A percentile compares a stretch with the other conserved stretches of the same genome.
These are phyloP conservation scores for Alternaria brassicicola DNA, from an alignment of 2,329 filamentous ascomycete species.

Conservation along the genomic window DNA sequence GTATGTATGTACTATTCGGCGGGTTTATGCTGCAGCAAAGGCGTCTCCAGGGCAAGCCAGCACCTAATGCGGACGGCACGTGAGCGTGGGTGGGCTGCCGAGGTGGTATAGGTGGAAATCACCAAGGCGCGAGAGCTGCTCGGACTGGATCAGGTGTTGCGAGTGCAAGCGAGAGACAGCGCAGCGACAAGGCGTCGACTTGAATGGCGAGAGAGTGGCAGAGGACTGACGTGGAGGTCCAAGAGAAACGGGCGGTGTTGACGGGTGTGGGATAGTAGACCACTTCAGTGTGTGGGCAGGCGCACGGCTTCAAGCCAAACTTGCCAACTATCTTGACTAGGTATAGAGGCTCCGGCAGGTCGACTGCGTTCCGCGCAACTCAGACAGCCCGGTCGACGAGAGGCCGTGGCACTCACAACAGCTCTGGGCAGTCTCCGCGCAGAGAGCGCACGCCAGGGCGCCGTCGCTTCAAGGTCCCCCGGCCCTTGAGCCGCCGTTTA, in stretches of 20 bases:
- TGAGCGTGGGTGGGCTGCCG: slow-evolving; percentile 29
- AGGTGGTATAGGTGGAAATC: slow-evolving; percentile 27
- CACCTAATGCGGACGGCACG: slow-evolving; percentile 41
- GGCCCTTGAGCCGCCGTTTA: slow-evolving; percentile 24
- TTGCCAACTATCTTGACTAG: background rate
- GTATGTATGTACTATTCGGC: slow-evolving; percentile 40
- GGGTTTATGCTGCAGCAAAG: slow-evolving; percentile 34
- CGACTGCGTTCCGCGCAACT: slow-evolving; percentile 27
- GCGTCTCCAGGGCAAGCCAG: slow-evolving; percentile 27
- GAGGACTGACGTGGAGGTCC: slow-evolving; percentile 32
- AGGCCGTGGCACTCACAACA: slow-evolving; percentile 17
- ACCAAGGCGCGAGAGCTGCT: slow-evolving; percentile 14
- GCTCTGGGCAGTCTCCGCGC: slow-evolving; percentile 8
- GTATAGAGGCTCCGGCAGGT: slow-evolving; percentile 23
- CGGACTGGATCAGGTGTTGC: slow-evolving; percentile 5
- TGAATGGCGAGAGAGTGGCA: slow-evolving; percentile 1
- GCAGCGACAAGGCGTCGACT: slow-evolving; percentile 2
- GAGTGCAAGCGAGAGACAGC: slow-evolving; percentile 9
- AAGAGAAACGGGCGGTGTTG: slow-evolving; percentile 25
- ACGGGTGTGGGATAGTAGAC: slow-evolving; percentile 30
- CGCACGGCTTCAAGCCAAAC: slow-evolving; percentile 21
- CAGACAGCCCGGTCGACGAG: slow-evolving; percentile 26
- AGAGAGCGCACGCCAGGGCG: slow-evolving; percentile 11
- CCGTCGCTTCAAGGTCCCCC: slow-evolving; percentile 23
- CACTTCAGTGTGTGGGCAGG: slow-evolving; percentile 36